These are phyloP conservation scores for Epicoccum sorghinum DNA, from an alignment of 2,329 filamentous ascomycete species.

Conservation along the genomic window DNA sequence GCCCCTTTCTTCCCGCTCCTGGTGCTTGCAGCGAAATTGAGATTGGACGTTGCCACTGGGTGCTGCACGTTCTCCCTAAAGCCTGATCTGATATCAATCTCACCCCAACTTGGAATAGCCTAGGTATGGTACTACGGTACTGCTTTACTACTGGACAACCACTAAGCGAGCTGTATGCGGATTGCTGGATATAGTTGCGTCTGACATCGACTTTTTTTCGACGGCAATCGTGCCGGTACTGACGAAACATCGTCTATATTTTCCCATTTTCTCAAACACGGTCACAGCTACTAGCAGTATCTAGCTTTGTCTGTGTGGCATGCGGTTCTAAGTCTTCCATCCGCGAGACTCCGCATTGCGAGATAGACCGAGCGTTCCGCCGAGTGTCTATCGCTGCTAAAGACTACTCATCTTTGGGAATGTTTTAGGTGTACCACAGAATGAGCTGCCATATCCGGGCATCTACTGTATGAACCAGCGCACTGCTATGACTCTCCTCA, in stretches of 20 bases:
- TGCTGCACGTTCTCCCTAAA: slow-evolving; percentile 9
- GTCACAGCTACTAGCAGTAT: too few species aligned
- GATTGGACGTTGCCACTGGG: slow-evolving; percentile 1
- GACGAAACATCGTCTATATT: background rate
- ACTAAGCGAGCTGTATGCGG: slow-evolving; percentile 4
- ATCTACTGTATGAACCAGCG: too few species aligned
- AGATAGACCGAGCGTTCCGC: too few species aligned
- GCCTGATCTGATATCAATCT: slow-evolving; percentile 6
- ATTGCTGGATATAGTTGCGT: background rate
- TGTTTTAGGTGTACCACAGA: too few species aligned
- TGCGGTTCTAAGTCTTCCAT: too few species aligned
- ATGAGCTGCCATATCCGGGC: too few species aligned
- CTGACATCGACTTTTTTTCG: background rate
- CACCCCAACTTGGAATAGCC: background rate
- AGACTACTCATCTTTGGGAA: too few species aligned
- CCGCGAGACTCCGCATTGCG: too few species aligned
- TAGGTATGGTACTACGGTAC: background rate
- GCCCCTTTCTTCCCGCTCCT: slow-evolving; percentile 5
- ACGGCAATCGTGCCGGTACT: background rate
- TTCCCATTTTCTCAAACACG: background rate
- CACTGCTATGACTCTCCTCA: too few species aligned
- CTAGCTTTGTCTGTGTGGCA: too few species aligned
- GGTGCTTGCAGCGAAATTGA: background rate
- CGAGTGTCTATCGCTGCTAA: too few species aligned
- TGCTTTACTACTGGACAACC: background rate